Conservation (phyloP, 2,329 filamentous ascomycete genomes). For the Malbranchea zuffiana region DNA sequence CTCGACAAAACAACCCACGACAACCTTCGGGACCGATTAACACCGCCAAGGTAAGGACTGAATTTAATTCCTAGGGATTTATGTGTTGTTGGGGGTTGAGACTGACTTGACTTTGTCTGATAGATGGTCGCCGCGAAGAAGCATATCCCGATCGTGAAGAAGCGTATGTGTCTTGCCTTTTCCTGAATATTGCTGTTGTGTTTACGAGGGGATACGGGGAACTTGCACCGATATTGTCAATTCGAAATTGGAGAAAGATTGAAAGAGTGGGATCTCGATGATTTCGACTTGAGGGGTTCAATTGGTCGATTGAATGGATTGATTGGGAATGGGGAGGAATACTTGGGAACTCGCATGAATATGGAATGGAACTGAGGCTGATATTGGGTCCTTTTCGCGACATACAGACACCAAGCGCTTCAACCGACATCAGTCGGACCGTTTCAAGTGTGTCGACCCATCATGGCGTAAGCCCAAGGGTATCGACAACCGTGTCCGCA, state of each 20-base stretch:
- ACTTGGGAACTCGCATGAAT: neutral
- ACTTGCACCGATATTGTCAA: no score
- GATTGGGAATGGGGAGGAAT: neutral
- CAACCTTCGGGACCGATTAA: constrained; percentile 31
- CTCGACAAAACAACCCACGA: constrained; percentile 34
- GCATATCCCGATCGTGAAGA: constrained; percentile 99
- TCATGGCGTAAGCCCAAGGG: constrained; percentile 99
- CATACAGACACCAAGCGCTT: constrained; percentile 81
- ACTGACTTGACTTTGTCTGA: constrained; percentile 16
- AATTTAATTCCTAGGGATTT: neutral
- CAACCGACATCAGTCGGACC: constrained; percentile 94
- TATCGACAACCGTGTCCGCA: constrained; percentile 96
- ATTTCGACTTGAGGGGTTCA: neutral
- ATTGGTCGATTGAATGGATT: neutral
- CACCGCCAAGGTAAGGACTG: constrained; percentile 35
- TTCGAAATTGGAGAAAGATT: no score
- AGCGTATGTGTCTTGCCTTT: constrained; percentile 62
- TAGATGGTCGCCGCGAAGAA: constrained; percentile 99
- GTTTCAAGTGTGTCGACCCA: constrained; percentile 81
- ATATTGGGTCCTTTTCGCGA: constrained; percentile 17
- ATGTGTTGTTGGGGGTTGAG: neutral
- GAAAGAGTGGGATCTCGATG: constrained; percentile 3
- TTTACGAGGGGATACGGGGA: no score
- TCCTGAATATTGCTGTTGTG: no score
- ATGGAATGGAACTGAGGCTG: constrained; percentile 20